Evolutionary conservation across 2,329 filamentous ascomycete species (phyloP).

Genomic region (Hymenoscyphus fraxineus): DNA sequence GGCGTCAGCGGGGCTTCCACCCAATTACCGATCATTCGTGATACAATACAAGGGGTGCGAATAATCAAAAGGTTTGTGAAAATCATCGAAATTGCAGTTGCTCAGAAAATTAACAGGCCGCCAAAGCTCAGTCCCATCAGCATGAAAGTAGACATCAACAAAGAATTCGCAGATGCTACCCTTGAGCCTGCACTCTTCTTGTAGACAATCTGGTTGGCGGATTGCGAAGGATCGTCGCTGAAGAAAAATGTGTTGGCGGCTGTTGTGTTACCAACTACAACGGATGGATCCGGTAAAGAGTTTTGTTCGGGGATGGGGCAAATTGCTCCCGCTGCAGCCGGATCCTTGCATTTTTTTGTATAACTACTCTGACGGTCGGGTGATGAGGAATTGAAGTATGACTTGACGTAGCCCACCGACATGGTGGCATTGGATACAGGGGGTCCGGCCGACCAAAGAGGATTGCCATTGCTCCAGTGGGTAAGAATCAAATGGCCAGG

Average conservation of each 20-base stretch:
- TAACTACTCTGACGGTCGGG: constrained; percentile 37
- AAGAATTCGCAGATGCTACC: background rate
- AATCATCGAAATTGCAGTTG: background rate
- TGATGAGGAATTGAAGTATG: constrained; percentile 72
- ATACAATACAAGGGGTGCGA: background rate
- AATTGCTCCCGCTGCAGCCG: constrained; percentile 38
- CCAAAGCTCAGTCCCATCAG: background rate
- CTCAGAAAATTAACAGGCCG: background rate
- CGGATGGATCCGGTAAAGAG: constrained; percentile 32
- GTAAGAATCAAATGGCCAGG: constrained; percentile 67
- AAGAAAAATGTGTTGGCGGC: constrained; percentile 47
- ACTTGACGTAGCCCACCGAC: constrained; percentile 67
- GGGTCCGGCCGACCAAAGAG: constrained; percentile 67
- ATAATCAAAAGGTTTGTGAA: background rate
- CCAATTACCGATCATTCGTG: background rate
- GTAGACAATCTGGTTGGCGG: constrained; percentile 46
- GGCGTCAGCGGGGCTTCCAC: background rate
- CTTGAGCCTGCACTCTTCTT: constrained; percentile 18
- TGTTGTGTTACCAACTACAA: constrained; percentile 25
- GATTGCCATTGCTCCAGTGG: constrained; percentile 76
- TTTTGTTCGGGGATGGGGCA: constrained; percentile 50
- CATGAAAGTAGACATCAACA: background rate
- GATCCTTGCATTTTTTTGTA: constrained; percentile 41
- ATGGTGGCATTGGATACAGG: constrained; percentile 59
- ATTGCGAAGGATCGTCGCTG: constrained; percentile 43